These are phyloP conservation scores for Sphaerulina vaccinii DNA, from an alignment of 2,329 filamentous ascomycete species.

Conservation along the genomic window DNA sequence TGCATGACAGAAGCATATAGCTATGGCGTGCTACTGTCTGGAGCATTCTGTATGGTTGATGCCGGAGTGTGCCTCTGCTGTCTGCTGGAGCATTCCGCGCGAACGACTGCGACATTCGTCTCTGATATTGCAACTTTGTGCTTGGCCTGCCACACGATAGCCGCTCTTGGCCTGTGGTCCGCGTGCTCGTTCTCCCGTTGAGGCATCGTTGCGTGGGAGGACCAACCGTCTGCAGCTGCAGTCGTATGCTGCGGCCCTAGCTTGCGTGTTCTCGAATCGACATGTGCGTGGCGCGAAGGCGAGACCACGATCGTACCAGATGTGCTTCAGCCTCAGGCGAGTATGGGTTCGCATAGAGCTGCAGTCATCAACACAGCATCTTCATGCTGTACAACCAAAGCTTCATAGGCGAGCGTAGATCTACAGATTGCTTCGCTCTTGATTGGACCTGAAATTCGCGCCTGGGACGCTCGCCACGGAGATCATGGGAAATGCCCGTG, in stretches of 20 bases:
- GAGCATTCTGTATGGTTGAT: constrained; percentile 9
- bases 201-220: too few relatives aligned
- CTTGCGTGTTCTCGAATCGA: too few relatives aligned
- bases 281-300: too few relatives aligned
- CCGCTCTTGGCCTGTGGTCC: too few relatives aligned
- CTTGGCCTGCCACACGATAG: too few relatives aligned
- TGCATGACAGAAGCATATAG: neutral
- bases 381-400: neutral
- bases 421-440: neutral
- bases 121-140: too few relatives aligned
- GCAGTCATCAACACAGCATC: neutral
- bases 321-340: too few relatives aligned
- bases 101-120: neutral
- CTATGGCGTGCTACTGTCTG: constrained; percentile 10
- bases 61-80: neutral
- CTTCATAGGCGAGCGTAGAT: too few relatives aligned
- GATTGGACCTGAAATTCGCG: neutral
- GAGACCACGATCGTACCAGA: too few relatives aligned
- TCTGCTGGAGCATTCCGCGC: neutral
- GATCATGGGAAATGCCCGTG: neutral
- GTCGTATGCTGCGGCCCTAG: too few relatives aligned
- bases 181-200: too few relatives aligned
- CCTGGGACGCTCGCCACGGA: neutral
- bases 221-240: too few relatives aligned
- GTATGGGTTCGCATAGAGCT: neutral